A percentile compares a stretch with the other conserved stretches of the same genome.
Evolutionary conservation across 768 basidiomycete genomes (phyloP).

Genomic region (Pleurotus sapidus): DNA sequence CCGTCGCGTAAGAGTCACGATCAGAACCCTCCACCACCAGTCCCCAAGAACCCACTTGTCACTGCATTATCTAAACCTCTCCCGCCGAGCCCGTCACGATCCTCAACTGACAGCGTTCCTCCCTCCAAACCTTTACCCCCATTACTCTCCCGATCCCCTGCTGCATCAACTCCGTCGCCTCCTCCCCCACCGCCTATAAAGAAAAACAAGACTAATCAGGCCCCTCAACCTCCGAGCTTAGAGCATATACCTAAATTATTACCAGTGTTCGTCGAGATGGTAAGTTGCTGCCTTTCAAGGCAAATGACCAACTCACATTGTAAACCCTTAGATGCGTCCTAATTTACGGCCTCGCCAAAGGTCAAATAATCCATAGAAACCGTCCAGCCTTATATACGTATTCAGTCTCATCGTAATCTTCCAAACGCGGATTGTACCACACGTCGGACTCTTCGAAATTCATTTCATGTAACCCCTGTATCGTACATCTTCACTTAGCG

Average conservation of each 20-base stretch:
- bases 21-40: conserved; percentile 36
- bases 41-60: conserved; percentile 28
- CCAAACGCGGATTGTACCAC: too few relatives aligned
- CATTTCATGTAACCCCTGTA: too few relatives aligned
- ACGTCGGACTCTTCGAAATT: too few relatives aligned
- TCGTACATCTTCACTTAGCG: too few relatives aligned
- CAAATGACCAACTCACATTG: too few relatives aligned
- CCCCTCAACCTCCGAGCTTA: conserved; percentile 73
- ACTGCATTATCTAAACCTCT: conserved; percentile 37
- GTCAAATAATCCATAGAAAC: conserved; percentile 1
- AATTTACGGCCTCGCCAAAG: conserved; percentile 32
- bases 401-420: too few relatives aligned
- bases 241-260: conserved; percentile 76
- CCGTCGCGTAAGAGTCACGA: conserved; percentile 26
- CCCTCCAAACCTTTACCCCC: not conserved
- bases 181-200: conserved; percentile 25
- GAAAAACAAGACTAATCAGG: conserved; percentile 38
- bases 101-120: conserved; percentile 12
- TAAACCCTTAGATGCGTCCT: conserved; percentile 36
- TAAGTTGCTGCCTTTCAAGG: conserved; percentile 31
- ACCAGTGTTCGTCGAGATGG: conserved; percentile 91
- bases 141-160: not conserved
- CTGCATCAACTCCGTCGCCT: conserved; percentile 2
- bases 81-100: conserved; percentile 30
- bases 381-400: too few relatives aligned